Conservation (phyloP, 192 early-diverging fungal genomes). For the Backusella morwellensis region DNA sequence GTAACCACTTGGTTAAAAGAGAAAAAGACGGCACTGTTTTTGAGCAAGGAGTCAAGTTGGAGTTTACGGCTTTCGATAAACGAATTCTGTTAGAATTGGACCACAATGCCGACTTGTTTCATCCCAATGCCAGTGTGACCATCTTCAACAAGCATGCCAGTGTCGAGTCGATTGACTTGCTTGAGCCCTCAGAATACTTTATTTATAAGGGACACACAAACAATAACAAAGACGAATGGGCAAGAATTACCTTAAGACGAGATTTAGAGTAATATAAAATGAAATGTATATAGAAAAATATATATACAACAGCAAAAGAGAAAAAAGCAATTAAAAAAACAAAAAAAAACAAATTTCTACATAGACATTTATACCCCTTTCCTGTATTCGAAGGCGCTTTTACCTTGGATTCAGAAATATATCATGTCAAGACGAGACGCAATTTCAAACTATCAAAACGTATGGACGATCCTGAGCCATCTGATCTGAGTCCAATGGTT, state of each 20-base stretch:
- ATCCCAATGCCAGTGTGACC: slow-evolving; percentile 55
- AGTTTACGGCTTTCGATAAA: slow-evolving; percentile 53
- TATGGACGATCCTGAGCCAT: slow-evolving; percentile 40
- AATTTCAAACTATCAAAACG: slow-evolving; percentile 55
- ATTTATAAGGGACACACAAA: slow-evolving; percentile 57
- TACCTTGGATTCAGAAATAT: slow-evolving; percentile 47
- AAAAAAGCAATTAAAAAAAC: not conserved
- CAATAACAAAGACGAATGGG: slow-evolving; percentile 43
- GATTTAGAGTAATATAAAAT: slow-evolving; percentile 32
- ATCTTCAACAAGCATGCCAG: slow-evolving; percentile 10
- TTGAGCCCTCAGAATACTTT: slow-evolving; percentile 15
- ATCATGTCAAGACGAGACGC: slow-evolving; percentile 54
- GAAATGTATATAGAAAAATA: not conserved
- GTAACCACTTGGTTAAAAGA: slow-evolving; percentile 18
- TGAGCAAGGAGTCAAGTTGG: not conserved
- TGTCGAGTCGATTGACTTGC: slow-evolving; percentile 33
- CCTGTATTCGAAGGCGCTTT: slow-evolving; percentile 64
- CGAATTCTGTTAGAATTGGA: slow-evolving; percentile 64
- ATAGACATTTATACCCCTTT: slow-evolving; percentile 19
- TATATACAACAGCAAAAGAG: slow-evolving; percentile 11
- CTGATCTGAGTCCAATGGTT: slow-evolving; percentile 31
- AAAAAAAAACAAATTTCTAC: not conserved
- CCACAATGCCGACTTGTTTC: slow-evolving; percentile 68
- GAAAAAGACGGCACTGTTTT: not conserved
- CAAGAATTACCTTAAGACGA: slow-evolving; percentile 44